Percentiles rank a stretch among this genome's conserved stretches.
phyloP scores from a whole-genome alignment of 371 early-diverging fungal genomes.

The Cladochytrium tenue region DNA sequence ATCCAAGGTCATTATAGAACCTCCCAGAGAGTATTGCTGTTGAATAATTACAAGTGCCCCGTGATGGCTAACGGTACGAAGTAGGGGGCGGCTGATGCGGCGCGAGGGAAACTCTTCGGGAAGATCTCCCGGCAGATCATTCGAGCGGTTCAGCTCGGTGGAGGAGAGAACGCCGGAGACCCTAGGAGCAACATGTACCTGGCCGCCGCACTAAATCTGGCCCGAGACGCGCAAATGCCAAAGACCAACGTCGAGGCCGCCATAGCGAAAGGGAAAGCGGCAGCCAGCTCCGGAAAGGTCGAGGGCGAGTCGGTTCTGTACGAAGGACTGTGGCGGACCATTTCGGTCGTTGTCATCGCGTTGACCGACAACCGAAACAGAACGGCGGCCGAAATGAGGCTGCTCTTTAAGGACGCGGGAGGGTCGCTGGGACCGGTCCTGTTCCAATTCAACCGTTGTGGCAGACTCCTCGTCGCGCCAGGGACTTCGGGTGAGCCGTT shows the following conservation, averaged over 20 bases:
- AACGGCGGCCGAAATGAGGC: slow-evolving; percentile 69
- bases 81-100: slow-evolving; percentile 32
- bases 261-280: slow-evolving; percentile 55
- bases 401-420: slow-evolving; percentile 51
- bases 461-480: slow-evolving; percentile 20
- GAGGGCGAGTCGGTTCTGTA: slow-evolving; percentile 58
- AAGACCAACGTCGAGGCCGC: slow-evolving; percentile 74
- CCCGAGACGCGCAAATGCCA: slow-evolving; percentile 65
- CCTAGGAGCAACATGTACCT: slow-evolving; percentile 23
- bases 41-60: background rate
- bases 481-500: slow-evolving; percentile 12
- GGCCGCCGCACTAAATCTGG: slow-evolving; percentile 62
- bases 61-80: slow-evolving; percentile 25
- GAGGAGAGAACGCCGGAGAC: slow-evolving; percentile 27
- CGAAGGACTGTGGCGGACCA: slow-evolving; percentile 72
- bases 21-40: background rate
- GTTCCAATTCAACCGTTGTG: slow-evolving; percentile 34
- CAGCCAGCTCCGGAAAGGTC: slow-evolving; percentile 12
- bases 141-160: slow-evolving; percentile 54
- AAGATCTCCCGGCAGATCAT: slow-evolving; percentile 65
- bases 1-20: slow-evolving; percentile 46
- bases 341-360: slow-evolving; percentile 68
- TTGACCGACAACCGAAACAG: slow-evolving; percentile 66
- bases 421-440: slow-evolving; percentile 28
- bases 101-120: slow-evolving; percentile 32